Percentiles rank a stretch among this genome's conserved stretches.
Evolutionary conservation across 2,329 filamentous ascomycete species (phyloP).

Genomic region (Paraconiothyrium sp.): DNA sequence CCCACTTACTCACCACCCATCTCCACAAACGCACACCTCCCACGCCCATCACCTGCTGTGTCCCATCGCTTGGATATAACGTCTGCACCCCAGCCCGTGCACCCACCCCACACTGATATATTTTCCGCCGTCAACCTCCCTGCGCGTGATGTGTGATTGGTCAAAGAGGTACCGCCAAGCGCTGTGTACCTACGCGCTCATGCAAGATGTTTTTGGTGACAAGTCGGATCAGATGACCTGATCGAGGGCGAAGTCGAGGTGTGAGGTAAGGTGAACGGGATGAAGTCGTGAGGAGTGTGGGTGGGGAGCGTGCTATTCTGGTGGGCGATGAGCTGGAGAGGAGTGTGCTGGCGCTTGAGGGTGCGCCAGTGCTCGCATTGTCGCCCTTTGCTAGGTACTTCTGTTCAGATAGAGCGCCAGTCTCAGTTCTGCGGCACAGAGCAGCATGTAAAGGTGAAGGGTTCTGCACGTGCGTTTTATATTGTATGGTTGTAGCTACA

Average conservation of each 20-base stretch:
- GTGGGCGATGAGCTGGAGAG: no score
- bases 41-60: conserved; percentile 15
- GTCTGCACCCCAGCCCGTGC: conserved; percentile 2
- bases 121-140: background rate
- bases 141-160: background rate
- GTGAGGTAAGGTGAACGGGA: background rate
- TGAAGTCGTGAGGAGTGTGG: no score
- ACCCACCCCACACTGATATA: conserved; percentile 10
- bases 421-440: no score
- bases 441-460: background rate
- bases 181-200: conserved; percentile 14
- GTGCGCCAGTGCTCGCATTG: no score
- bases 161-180: background rate
- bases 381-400: no score
- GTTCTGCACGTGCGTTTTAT: background rate
- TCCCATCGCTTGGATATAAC: conserved; percentile 17
- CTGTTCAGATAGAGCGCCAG: no score
- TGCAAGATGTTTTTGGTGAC: background rate
- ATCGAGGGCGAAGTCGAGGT: background rate
- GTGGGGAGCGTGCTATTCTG: no score
- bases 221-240: background rate
- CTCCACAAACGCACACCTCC: background rate
- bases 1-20: background rate
- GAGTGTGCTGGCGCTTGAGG: no score
- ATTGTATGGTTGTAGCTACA: background rate